Conservation (phyloP, 306 rosid genomes). For the Rubus parviflorus region DNA sequence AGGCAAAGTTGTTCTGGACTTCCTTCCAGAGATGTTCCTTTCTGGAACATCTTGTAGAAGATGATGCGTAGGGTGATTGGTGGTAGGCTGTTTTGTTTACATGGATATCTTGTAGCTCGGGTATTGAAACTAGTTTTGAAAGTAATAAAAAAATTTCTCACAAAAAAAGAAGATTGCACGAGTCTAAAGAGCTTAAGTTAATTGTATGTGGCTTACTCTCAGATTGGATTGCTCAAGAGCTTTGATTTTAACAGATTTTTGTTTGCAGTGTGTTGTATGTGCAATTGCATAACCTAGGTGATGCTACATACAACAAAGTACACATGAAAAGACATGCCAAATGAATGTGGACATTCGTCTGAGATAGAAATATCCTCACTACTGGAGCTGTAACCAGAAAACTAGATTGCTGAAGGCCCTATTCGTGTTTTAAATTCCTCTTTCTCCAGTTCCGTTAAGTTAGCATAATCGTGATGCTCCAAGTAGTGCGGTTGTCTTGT, state of each 20-base stretch:
- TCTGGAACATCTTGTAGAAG: too few species aligned
- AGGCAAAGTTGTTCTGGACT: background rate
- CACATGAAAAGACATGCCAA: background rate
- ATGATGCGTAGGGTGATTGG: background rate
- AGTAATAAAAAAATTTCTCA: background rate
- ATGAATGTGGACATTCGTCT: background rate
- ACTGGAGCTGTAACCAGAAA: background rate
- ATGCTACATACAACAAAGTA: background rate
- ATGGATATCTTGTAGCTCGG: background rate
- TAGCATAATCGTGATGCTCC: background rate
- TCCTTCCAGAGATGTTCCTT: background rate
- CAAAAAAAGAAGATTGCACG: background rate
- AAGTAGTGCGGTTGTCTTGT: background rate
- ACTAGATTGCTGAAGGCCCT: background rate
- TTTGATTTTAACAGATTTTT: background rate
- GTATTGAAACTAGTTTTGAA: background rate
- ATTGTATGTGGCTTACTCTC: background rate
- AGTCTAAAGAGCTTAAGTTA: background rate
- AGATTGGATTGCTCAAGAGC: background rate
- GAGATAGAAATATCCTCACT: background rate
- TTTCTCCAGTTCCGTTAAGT: background rate
- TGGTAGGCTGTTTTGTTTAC: background rate
- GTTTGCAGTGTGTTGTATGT: background rate
- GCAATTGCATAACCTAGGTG: background rate
- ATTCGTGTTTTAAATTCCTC: too few species aligned